A percentile compares a stretch with the other conserved stretches of the same genome.
phyloP scores from a whole-genome alignment of 1,139 yeast genomes.

The Magnusiomyces clavatus region DNA sequence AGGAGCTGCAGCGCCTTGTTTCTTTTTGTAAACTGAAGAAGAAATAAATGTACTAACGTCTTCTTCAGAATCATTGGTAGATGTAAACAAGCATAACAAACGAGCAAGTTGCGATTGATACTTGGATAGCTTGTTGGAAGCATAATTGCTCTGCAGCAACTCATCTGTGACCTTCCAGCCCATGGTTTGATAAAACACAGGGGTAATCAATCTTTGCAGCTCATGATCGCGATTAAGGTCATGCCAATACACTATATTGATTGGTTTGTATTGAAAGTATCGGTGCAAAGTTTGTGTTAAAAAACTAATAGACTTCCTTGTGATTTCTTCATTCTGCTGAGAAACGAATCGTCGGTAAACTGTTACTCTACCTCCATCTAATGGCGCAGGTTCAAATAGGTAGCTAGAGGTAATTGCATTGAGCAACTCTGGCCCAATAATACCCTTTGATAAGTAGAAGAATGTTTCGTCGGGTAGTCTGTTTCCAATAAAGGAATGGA shows the following conservation, averaged over 20 bases:
- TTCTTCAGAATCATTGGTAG: constrained; percentile 4
- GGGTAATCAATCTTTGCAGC: constrained; percentile 20
- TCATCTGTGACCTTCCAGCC: constrained; percentile 19
- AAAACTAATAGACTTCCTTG: constrained; percentile 58
- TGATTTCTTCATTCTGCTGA: constrained; percentile 38
- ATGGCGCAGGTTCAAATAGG: constrained; percentile 57
- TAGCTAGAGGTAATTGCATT: constrained; percentile 63
- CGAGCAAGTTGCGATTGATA: neutral
- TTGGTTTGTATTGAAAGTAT: constrained; percentile 73
- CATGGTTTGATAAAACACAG: constrained; percentile 17
- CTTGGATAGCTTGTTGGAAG: neutral
- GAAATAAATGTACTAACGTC: constrained; percentile 6
- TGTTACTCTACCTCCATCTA: constrained; percentile 54
- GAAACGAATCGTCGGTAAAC: constrained; percentile 52
- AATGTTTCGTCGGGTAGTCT: constrained; percentile 81
- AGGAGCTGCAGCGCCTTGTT: neutral
- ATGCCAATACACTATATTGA: constrained; percentile 43
- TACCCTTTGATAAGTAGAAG: constrained; percentile 74
- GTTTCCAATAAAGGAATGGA: constrained; percentile 78
- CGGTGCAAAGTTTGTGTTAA: constrained; percentile 71
- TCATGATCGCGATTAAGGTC: constrained; percentile 31
- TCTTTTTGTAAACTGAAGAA: constrained; percentile 9
- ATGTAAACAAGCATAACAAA: constrained; percentile 1
- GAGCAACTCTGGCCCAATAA: constrained; percentile 56
- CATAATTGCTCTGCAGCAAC: constrained; percentile 7